A percentile compares a stretch with the other conserved stretches of the same genome.
Conservation (phyloP, 1,284 basidiomycete species). For the Omphalotus olearius region DNA sequence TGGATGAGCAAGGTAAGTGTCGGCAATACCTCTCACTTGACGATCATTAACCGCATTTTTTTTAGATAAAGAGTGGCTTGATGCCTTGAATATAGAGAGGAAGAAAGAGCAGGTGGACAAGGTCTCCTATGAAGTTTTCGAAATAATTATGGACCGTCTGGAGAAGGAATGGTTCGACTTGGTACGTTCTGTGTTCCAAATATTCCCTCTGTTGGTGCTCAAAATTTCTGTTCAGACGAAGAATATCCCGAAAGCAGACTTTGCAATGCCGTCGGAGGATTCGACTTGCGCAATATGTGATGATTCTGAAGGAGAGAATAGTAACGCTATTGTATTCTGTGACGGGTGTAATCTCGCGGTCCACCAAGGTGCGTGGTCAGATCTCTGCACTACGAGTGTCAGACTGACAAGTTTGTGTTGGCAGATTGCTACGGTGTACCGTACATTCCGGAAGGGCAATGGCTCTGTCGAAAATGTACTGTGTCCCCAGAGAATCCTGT, state of each 20-base stretch:
- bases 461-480: constrained; percentile 98
- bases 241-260: constrained; percentile 81
- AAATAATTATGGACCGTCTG: constrained; percentile 94
- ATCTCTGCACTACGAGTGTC: too few relatives aligned
- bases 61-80: constrained; percentile 93
- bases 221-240: constrained; percentile 60
- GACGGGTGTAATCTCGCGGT: constrained; percentile 99
- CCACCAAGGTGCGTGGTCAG: constrained; percentile 75
- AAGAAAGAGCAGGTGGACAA: constrained; percentile 73
- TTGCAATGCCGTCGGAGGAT: constrained; percentile 85
- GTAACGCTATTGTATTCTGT: constrained; percentile 99
- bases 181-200: constrained; percentile 38
- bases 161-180: constrained; percentile 99
- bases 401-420: too few relatives aligned
- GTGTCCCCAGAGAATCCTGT: constrained; percentile 97
- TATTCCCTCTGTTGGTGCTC: constrained; percentile 3
- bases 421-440: constrained; percentile 98
- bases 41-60: too few relatives aligned
- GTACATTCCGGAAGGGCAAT: constrained; percentile 99
- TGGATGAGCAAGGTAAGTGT: constrained; percentile 92
- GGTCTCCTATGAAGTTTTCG: constrained; percentile 86
- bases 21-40: constrained; percentile 4
- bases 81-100: constrained; percentile 80
- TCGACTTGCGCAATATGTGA: constrained; percentile 97
- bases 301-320: constrained; percentile 97